Conservation (phyloP, 1,284 basidiomycete species). For the Microbotryum scabiosae region DNA sequence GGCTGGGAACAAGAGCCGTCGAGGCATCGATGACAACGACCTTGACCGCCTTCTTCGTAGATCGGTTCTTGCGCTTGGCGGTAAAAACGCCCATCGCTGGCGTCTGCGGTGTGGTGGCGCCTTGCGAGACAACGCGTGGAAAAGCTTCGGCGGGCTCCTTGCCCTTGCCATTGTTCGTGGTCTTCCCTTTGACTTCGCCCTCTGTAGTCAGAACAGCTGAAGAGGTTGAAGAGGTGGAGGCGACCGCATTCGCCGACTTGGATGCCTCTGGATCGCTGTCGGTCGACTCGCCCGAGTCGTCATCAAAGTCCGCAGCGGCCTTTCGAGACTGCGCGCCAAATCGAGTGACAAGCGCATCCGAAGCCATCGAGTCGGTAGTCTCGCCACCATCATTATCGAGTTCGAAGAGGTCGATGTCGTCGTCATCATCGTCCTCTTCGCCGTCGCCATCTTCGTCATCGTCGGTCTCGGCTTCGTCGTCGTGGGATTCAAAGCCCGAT, state of each 20-base stretch:
- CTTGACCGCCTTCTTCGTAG: neutral
- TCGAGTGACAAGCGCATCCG: slow-evolving; percentile 32
- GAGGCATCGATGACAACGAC: slow-evolving; percentile 20
- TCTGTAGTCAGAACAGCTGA: slow-evolving; percentile 3
- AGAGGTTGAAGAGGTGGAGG: slow-evolving; percentile 22
- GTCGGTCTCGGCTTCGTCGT: slow-evolving; percentile 24
- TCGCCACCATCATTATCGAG: slow-evolving; percentile 27
- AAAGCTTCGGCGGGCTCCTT: neutral
- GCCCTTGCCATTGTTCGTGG: slow-evolving; percentile 1
- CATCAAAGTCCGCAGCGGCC: neutral
- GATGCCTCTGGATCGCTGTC: neutral
- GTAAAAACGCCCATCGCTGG: slow-evolving; percentile 24
- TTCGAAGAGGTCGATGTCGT: neutral
- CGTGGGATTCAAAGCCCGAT: slow-evolving; percentile 19
- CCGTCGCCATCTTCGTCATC: slow-evolving; percentile 5
- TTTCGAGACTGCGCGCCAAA: slow-evolving; percentile 21
- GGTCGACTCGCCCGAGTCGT: slow-evolving; percentile 13
- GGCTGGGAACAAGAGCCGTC: neutral
- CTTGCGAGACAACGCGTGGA: neutral
- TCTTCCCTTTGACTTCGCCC: slow-evolving; percentile 8
- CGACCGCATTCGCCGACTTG: slow-evolving; percentile 15
- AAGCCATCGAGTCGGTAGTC: slow-evolving; percentile 34
- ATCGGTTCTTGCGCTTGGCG: neutral
- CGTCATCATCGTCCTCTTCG: no score
- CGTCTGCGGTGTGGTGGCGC: neutral